Evolutionary conservation across 1,284 basidiomycete species (phyloP).

Genomic region (Papiliotrema fonsecae): DNA sequence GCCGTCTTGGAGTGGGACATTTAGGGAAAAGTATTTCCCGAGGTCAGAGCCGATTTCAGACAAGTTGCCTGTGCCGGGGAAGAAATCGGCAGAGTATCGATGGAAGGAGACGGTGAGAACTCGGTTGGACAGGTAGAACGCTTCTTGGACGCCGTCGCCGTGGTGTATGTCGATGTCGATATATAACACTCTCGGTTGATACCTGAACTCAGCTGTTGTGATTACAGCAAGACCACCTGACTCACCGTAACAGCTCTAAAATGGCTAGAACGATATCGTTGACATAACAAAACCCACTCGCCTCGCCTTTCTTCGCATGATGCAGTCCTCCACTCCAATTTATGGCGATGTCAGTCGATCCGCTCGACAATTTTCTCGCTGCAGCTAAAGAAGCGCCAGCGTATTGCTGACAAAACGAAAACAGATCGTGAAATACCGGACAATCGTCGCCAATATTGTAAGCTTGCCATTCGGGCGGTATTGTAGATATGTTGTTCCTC

Average conservation of each 20-base stretch:
- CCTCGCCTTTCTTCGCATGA: conserved; percentile 92
- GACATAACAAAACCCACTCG: conserved; percentile 93
- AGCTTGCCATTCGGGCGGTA: conserved; percentile 57
- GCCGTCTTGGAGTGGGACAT: conserved; percentile 92
- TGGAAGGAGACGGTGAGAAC: conserved; percentile 99
- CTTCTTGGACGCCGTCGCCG: conserved; percentile 93
- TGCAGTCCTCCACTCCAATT: conserved; percentile 97
- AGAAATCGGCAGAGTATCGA: conserved; percentile 98
- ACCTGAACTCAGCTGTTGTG: conserved; percentile 54
- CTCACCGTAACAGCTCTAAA: conserved; percentile 80
- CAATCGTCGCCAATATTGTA: conserved; percentile 93
- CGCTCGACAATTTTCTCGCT: conserved; percentile 75
- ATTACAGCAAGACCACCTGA: no score
- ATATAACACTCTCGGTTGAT: conserved; percentile 85
- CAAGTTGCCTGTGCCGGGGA: conserved; percentile 89
- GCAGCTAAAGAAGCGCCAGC: conserved; percentile 86
- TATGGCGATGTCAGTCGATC: conserved; percentile 90
- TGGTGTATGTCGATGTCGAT: conserved; percentile 98
- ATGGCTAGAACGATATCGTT: conserved; percentile 94
- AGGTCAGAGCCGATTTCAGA: conserved; percentile 78
- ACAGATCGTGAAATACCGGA: conserved; percentile 88
- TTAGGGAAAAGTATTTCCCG: conserved; percentile 93
- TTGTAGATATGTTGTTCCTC: conserved; percentile 55
- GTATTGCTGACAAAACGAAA: conserved; percentile 87
- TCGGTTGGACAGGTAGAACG: conserved; percentile 95